Conservation (phyloP, 306 rosid species). For the Lathyrus tuberosus region DNA sequence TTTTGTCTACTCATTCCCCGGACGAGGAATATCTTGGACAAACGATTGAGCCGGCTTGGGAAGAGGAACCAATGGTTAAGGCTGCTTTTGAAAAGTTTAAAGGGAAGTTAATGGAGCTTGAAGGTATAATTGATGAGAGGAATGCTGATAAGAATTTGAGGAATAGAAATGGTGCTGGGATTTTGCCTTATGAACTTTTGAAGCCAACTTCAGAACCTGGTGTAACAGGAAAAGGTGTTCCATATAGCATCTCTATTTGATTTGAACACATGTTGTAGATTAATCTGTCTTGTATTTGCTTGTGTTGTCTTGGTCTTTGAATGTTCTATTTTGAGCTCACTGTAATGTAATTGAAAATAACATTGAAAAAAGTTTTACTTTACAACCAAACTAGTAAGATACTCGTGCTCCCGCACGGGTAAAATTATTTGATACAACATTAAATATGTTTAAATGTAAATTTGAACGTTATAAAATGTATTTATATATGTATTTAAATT, state of each 20-base stretch:
- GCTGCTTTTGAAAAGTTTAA: constrained; percentile 22
- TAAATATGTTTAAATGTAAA: too few relatives aligned
- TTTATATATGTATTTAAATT: too few relatives aligned
- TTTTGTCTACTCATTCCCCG: constrained; percentile 52
- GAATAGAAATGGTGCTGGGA: constrained; percentile 54
- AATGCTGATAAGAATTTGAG: constrained; percentile 22
- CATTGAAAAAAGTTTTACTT: too few relatives aligned
- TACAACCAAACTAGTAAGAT: too few relatives aligned
- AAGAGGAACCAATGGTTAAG: too few relatives aligned
- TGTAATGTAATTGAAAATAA: background rate
- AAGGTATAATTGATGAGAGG: constrained; percentile 44
- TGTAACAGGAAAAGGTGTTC: constrained; percentile 77
- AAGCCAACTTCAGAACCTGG: constrained; percentile 73
- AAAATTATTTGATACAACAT: too few relatives aligned
- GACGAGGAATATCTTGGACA: constrained; percentile 58
- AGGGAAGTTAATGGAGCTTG: constrained; percentile 49
- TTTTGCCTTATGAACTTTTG: constrained; percentile 58
- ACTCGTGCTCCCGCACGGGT: too few relatives aligned
- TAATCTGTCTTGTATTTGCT: background rate
- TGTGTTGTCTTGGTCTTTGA: background rate
- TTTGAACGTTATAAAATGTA: too few relatives aligned
- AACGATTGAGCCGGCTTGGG: too few relatives aligned
- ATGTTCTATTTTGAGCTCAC: background rate
- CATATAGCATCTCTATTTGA: constrained; percentile 80
- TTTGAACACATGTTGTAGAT: background rate